Base-by-base conservation (phyloP, 805 yeast genomes). In the Myxozyma mucilagina region DNA sequence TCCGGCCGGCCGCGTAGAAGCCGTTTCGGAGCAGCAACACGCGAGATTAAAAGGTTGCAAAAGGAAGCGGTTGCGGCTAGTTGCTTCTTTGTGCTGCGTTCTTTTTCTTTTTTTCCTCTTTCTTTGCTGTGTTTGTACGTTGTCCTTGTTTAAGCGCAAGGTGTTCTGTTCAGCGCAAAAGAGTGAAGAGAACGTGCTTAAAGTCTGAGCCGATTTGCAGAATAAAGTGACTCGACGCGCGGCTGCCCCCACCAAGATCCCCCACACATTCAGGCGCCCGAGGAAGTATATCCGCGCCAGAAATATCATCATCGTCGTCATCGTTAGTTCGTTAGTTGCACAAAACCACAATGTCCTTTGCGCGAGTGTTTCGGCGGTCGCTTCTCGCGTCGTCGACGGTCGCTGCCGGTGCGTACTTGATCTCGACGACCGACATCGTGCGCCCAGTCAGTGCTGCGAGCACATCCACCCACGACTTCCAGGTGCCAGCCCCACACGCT, bases 401-500 rank as follows among this genome's bases (percentile, higher is more conserved):
- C 50, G 57, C 54, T 13, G 53, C 50, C 39, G 57, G 57, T 31
- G 47, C 50, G 51, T 36, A 16, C 53, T 42, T 18, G 16, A 13
- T 47, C 51, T 48, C 59, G 47, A 44, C 47, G 35, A 43, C 53
- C 38, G 41, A 32, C 59, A 13, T 36, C 35, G 34, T 42, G 24
- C 13, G 29, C 13, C 53, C 49, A 41, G 54, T 47, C 53, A 43
- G 43, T 31, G 51, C 56, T 14, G 50, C 44, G 18, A 13, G 53
- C 1, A 34, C 56, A 24, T 6, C 45, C 13, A 16, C 41, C 18
- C 47, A 41, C 42, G 9, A 38, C 18, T 41, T 16, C 39, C 41
- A 39, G n/a, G 54, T 56, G 8, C 66, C 66, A 16, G 53, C 44
- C 4, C 65, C 59, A 11, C 49, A 43, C 41, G 44, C 53, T 20